A percentile compares a stretch with the other conserved stretches of the same genome.
phyloP scores from a whole-genome alignment of 345 rosid genomes.

The Microcos paniculata region DNA sequence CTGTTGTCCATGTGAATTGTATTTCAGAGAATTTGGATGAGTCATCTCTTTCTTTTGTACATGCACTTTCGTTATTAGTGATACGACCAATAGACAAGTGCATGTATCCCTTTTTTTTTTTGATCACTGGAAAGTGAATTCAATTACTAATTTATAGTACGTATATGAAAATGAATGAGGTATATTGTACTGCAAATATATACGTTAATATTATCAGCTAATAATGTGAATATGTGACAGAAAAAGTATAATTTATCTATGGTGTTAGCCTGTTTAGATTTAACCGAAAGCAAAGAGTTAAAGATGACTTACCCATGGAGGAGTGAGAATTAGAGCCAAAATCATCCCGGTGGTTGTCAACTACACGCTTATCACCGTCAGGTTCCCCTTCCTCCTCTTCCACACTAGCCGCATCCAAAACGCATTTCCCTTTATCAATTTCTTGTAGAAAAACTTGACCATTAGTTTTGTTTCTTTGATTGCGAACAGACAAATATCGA shows the following conservation, averaged over 20 bases:
- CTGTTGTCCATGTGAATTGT: not conserved
- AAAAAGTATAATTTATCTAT: no score
- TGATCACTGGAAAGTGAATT: no score
- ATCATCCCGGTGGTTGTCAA: conserved; percentile 35
- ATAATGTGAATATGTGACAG: no score
- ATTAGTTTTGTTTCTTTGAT: conserved; percentile 18
- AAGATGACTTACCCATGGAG: conserved; percentile 41
- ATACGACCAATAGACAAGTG: no score
- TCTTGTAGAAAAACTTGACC: not conserved
- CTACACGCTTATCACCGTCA: conserved; percentile 6
- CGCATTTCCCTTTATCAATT: conserved; percentile 29
- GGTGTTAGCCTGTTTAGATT: not conserved
- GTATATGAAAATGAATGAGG: no score
- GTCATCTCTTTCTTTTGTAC: no score
- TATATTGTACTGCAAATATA: no score
- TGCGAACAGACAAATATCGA: conserved; percentile 27
- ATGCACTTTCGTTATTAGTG: no score
- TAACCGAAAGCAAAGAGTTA: not conserved
- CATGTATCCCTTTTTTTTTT: no score
- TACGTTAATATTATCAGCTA: no score
- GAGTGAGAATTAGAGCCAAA: conserved; percentile 42
- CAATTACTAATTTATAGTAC: no score
- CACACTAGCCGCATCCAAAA: not conserved
- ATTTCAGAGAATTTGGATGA: not conserved
- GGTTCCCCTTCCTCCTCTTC: conserved; percentile 15